Evolutionary conservation across 176 grass and related monocot genomes (phyloP).

Genomic region (Tuctoria greenei): DNA sequence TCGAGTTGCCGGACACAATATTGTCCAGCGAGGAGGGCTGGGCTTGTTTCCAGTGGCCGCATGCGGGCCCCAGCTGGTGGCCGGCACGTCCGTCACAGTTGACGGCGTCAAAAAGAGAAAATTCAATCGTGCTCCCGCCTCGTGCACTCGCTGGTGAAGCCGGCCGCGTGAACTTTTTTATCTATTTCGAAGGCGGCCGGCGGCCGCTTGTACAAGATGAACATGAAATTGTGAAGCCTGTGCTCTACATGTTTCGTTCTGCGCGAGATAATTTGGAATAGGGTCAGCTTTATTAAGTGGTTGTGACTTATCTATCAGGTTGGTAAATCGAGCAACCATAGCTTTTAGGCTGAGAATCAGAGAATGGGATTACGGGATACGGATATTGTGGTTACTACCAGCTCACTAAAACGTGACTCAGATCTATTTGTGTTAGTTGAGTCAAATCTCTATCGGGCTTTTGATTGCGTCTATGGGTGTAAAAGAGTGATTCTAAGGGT

Average conservation of each 20-base stretch:
- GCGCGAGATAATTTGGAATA: not conserved
- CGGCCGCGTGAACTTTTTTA: not conserved
- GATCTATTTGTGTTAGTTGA: constrained; percentile 25
- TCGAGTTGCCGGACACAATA: no score
- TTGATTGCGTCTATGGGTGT: constrained; percentile 8
- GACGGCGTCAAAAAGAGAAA: constrained; percentile 33
- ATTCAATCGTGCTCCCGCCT: constrained; percentile 32
- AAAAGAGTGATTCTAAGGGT: no score
- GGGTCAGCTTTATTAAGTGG: not conserved
- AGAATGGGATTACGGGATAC: no score
- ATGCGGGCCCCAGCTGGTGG: constrained; percentile 27
- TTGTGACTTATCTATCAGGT: constrained; percentile 13
- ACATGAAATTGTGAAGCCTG: no score
- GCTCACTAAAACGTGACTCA: constrained; percentile 8
- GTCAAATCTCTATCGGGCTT: constrained; percentile 9
- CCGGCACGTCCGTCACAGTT: constrained; percentile 34
- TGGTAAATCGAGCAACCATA: not conserved
- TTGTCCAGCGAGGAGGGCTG: not conserved
- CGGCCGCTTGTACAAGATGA: not conserved
- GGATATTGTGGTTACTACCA: no score
- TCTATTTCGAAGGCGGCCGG: constrained; percentile 10
- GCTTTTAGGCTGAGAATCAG: not conserved
- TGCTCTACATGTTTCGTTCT: not conserved
- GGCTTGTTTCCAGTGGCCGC: not conserved
- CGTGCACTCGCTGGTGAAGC: not conserved